Evolutionary conservation across 192 early-diverging fungal genomes (phyloP).

Genomic region (Dissophora globulifera): DNA sequence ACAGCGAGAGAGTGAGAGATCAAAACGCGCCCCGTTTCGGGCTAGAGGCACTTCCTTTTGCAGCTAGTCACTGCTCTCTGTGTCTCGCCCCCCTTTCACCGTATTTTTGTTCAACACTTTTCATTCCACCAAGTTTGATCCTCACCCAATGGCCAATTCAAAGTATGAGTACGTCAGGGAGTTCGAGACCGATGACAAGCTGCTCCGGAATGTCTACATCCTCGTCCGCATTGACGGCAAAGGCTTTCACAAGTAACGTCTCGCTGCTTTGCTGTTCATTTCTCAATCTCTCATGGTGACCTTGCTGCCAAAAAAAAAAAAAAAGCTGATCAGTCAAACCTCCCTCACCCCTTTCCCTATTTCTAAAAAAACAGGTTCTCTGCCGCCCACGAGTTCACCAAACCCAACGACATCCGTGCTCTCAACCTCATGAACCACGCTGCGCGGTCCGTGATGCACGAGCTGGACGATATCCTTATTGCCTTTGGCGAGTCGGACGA

Average conservation of each 20-base stretch:
- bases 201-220: conserved; percentile 89
- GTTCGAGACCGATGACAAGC: conserved; percentile 82
- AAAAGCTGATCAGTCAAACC: too few relatives aligned
- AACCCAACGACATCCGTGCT: conserved; percentile 82
- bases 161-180: conserved; percentile 91
- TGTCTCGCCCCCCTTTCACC: too few relatives aligned
- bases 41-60: too few relatives aligned
- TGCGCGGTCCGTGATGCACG: conserved; percentile 82
- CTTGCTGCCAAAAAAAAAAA: too few relatives aligned
- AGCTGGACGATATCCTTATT: conserved; percentile 80
- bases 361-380: conserved; percentile 85
- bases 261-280: not conserved
- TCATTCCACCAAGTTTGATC: not conserved
- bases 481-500: conserved; percentile 97
- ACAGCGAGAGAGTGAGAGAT: too few relatives aligned
- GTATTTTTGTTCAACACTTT: not conserved
- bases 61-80: too few relatives aligned
- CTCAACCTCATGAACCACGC: conserved; percentile 86
- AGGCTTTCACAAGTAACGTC: conserved; percentile 79
- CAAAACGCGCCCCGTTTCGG: too few relatives aligned
- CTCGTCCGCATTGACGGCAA: conserved; percentile 95
- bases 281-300: not conserved
- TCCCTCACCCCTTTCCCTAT: not conserved
- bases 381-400: conserved; percentile 73
- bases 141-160: conserved; percentile 86